Conservation (phyloP, 208 protist genomes). For the Trypanosoma vivax region DNA sequence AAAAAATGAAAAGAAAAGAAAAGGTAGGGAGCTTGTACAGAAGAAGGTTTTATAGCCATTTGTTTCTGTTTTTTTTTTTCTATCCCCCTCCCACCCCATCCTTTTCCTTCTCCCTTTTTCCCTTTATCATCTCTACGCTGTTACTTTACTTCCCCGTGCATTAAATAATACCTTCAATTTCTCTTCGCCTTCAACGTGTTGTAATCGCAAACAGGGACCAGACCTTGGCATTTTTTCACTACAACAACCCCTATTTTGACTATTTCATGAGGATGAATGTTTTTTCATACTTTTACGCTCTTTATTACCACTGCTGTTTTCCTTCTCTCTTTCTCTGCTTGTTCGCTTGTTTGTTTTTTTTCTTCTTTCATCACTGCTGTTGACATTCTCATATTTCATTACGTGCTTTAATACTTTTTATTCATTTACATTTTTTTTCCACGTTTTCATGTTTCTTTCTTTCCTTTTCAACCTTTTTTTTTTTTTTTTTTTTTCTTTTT, state of each 20-base stretch:
- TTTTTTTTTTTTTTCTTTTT: slow-evolving; percentile 14
- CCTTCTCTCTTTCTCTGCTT: neutral
- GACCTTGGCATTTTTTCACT: too few species aligned
- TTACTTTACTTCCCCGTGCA: neutral
- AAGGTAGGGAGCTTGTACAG: slow-evolving; percentile 3
- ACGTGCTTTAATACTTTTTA: neutral
- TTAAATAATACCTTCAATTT: too few species aligned
- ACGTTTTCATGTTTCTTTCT: neutral
- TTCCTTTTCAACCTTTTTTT: slow-evolving; percentile 2
- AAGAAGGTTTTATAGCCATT: neutral
- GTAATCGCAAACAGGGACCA: too few species aligned
- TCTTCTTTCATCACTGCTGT: neutral
- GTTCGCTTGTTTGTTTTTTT: neutral
- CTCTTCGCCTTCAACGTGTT: too few species aligned
- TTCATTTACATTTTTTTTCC: slow-evolving; percentile 2
- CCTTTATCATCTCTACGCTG: neutral
- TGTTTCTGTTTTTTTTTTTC: neutral
- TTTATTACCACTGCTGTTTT: neutral
- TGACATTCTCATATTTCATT: neutral
- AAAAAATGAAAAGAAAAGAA: slow-evolving; percentile 1
- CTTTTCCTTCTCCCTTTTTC: neutral
- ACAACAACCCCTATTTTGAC: too few species aligned
- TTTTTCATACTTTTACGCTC: neutral
- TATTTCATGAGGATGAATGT: neutral
- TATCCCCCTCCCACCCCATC: neutral